Percentiles rank a stretch among this genome's conserved stretches.
Conservation (phyloP, 768 basidiomycete species). For the Boletus pseudo-olivaceus region DNA sequence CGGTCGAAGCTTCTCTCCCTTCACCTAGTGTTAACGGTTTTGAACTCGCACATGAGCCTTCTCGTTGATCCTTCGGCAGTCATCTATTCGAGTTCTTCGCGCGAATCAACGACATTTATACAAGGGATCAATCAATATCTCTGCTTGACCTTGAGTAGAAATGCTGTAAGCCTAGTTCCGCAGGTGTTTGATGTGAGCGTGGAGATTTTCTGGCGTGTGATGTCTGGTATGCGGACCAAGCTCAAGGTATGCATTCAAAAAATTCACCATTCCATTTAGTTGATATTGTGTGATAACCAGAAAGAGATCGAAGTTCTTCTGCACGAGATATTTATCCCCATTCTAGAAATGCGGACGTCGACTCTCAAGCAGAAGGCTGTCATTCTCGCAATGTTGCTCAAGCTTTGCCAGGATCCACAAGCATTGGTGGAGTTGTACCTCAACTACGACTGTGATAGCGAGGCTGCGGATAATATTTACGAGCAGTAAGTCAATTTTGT, state of each 20-base stretch:
- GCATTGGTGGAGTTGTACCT: constrained; percentile 97
- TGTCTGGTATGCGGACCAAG: constrained; percentile 92
- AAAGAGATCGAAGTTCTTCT: constrained; percentile 99
- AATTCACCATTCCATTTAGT: neutral
- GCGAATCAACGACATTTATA: constrained; percentile 85
- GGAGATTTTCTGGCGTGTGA: constrained; percentile 96
- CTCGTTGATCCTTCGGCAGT: constrained; percentile 87
- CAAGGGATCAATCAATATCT: constrained; percentile 97
- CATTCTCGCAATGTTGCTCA: constrained; percentile 82
- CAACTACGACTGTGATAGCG: constrained; percentile 97
- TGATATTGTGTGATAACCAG: constrained; percentile 39
- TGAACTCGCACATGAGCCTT: constrained; percentile 87
- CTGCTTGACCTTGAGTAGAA: constrained; percentile 87
- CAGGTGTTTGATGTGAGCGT: constrained; percentile 98
- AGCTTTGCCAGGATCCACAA: constrained; percentile 93
- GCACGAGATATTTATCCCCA: constrained; percentile 98
- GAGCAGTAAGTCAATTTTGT: constrained; percentile 61
- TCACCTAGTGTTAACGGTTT: constrained; percentile 87
- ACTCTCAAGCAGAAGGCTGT: constrained; percentile 93
- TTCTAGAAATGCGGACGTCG: constrained; percentile 96
- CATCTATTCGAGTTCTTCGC: constrained; percentile 85
- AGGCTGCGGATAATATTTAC: constrained; percentile 94
- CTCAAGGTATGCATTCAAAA: constrained; percentile 63
- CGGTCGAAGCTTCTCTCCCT: constrained; percentile 92
- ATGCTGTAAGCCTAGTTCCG: constrained; percentile 91